A percentile compares a stretch with the other conserved stretches of the same genome.
phyloP scores from a whole-genome alignment of 306 rosid genomes.

The Amphicarpaea edgeworthii region DNA sequence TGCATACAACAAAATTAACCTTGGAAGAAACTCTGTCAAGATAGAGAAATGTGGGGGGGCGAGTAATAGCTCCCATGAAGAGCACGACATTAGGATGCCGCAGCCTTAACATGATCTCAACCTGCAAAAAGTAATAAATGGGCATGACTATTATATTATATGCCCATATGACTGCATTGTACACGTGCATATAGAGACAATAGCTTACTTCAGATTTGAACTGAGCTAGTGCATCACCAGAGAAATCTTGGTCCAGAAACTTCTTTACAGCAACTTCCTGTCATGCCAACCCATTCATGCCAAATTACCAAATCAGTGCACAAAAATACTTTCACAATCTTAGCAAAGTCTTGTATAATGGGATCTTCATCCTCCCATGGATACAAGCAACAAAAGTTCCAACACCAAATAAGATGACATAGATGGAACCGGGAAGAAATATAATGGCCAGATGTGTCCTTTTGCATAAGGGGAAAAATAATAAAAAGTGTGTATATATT shows the following conservation, averaged over 20 bases:
- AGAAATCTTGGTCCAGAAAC: conserved; percentile 93
- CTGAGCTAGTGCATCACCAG: conserved; percentile 94
- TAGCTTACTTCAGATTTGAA: conserved; percentile 91
- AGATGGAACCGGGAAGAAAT: neutral
- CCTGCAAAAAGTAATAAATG: conserved; percentile 58
- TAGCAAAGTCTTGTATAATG: conserved; percentile 28
- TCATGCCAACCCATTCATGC: conserved; percentile 46
- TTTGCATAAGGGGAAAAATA: conserved; percentile 21
- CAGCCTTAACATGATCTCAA: conserved; percentile 96
- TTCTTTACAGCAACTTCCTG: conserved; percentile 99
- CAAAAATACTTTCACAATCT: conserved; percentile 34
- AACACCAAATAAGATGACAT: conserved; percentile 24
- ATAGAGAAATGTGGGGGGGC: conserved; percentile 92
- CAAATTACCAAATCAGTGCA: conserved; percentile 35
- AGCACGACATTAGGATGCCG: conserved; percentile 99
- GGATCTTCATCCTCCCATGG: conserved; percentile 36
- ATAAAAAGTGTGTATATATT: conserved; percentile 10
- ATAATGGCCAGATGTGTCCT: conserved; percentile 15
- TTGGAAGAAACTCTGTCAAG: conserved; percentile 95
- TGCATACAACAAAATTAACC: conserved; percentile 56
- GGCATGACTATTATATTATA: conserved; percentile 36
- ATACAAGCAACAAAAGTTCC: conserved; percentile 33
- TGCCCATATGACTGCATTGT: conserved; percentile 23
- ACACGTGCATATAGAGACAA: conserved; percentile 26
- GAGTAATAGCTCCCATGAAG: conserved; percentile 99